Base-by-base conservation (phyloP, 2,329 filamentous ascomycete genomes). In the Sarocladium kiliense region DNA sequence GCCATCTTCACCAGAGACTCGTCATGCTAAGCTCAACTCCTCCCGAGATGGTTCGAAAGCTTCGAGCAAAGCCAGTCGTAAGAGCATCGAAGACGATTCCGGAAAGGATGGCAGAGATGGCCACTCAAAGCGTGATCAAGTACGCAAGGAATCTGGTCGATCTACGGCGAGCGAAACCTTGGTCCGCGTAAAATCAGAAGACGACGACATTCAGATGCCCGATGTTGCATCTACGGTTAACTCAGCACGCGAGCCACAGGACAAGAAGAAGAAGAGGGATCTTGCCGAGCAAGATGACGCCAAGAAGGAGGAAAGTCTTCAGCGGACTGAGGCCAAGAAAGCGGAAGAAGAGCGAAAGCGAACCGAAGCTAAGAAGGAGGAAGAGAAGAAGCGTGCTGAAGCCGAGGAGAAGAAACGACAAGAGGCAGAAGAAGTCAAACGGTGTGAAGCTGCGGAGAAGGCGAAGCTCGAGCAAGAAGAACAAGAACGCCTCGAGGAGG, bases 151-250 rank as follows among this genome's bases (percentile, higher is more conserved):
- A 26, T 68, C 66, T 2, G 65, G 68, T 16, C 78, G 76, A 58
- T 68, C 68, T 2, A 64, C 62, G 10, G 64, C 70, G 2, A 67
- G 69, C 3, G 79, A 81, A 39, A 79, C 77, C 61, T 65, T 68
- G 16, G 79, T 82, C n/a, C 76, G 77, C 49, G 78, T 84, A 39
- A 82, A 82, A 60, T 78, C 78, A 0, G 80, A 84, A 58, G 80
- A 83, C 55, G 64, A 71, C 1, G 81, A 84, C 55, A 65, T 80
- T 9, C 78, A 81, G 19, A 84, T 84, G 80, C 70, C 68, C 2
- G 81, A 84, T 58, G 74, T 72, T 2, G 69, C 68, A 42, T 62
- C 62, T 12, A 62, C 64, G 3, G 65, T 65, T 37, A 63, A 64
- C 18, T 58, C 55, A 2, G 66, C 68, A 63, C 51, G 36, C 65